Base-by-base conservation (phyloP, 106 monocot genomes). In the Triglochin maritima region DNA sequence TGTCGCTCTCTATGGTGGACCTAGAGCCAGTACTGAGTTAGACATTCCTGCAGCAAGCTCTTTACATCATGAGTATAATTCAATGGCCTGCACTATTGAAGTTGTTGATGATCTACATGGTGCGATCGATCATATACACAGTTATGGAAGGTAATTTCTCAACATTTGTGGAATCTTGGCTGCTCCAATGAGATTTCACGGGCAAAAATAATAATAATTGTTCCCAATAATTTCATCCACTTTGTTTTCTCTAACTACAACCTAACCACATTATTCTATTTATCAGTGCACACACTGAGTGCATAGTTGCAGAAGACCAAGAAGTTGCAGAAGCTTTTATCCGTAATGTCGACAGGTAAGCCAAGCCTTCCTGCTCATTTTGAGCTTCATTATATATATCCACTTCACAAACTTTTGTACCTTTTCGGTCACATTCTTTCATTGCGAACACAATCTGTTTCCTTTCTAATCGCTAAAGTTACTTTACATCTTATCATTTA, bases 61-160 rank as follows among this genome's bases (percentile, higher is more conserved):
- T 52, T 82, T 98, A 50, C 85, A 88, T 84, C 91, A 92, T 64
- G 96, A 98, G 64, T 98, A 92, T 72, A 98, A 78, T 70, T 84
- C 96, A 44, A 62, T 92, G 82, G 88, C 85, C 73, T 98, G 91
- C 74, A 81, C 91, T 12, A 9, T 98, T 70, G 91, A 98, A 73
- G 66, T 98, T 65, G 92, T 98, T 44, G 88, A 98, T 75, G 84
- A 84, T 71, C 80, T 98, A n/a, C 46, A 66, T 79, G 73, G 81
- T 65, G 96, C 96, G 55, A 81, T 98, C 66, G 74, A 92, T 57
- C 96, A 98, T 71, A 96, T 91, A 78, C 79, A 92, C 79, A 47
- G 54, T 2, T 78, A 91, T 81, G 96, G 96, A 77, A 98, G 90
- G 95, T 88, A 11, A 43, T 15, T 15, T 52, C n/a, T 59, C 61